A percentile compares a stretch with the other conserved stretches of the same genome.
Evolutionary conservation across 495 filamentous ascomycete genomes (phyloP).

Genomic region (Chaetomium tenue): DNA sequence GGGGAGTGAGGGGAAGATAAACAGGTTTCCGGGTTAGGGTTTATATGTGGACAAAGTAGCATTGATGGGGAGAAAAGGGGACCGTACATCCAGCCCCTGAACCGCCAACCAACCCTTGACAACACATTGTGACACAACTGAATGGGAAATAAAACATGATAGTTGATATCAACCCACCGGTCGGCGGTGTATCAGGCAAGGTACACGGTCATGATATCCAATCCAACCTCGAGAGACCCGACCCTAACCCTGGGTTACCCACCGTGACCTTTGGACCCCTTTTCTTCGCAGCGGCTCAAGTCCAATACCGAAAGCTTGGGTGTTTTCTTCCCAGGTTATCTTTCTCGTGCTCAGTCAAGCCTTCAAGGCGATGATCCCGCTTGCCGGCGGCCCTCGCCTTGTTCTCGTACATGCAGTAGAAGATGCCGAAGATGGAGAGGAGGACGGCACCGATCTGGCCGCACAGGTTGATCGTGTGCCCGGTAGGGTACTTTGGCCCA

Average conservation of each 20-base stretch:
- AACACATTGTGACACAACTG: not conserved
- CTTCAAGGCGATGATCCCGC: constrained; percentile 52
- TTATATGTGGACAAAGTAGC: no score
- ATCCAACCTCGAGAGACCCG: not conserved
- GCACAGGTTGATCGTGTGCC: constrained; percentile 59
- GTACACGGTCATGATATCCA: not conserved
- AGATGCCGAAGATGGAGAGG: constrained; percentile 49
- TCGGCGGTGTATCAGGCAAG: not conserved
- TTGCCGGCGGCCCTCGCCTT: constrained; percentile 47
- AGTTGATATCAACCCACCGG: constrained; percentile 2
- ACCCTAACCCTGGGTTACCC: not conserved
- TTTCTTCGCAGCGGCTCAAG: constrained; percentile 5
- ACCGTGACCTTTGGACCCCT: no score
- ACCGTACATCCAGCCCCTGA: no score
- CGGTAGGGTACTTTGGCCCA: constrained; percentile 50
- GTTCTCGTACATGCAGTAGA: constrained; percentile 56
- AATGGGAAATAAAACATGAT: not conserved
- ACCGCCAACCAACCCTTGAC: not conserved
- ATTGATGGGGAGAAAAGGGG: no score
- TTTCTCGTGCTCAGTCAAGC: constrained; percentile 49
- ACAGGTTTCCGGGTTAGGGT: no score
- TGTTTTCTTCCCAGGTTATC: constrained; percentile 52
- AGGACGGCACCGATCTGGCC: constrained; percentile 45
- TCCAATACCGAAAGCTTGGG: constrained; percentile 54
- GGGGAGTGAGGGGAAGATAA: no score